Base-by-base conservation (phyloP, 129 eudicot genomes). In the Artemisia annua region DNA sequence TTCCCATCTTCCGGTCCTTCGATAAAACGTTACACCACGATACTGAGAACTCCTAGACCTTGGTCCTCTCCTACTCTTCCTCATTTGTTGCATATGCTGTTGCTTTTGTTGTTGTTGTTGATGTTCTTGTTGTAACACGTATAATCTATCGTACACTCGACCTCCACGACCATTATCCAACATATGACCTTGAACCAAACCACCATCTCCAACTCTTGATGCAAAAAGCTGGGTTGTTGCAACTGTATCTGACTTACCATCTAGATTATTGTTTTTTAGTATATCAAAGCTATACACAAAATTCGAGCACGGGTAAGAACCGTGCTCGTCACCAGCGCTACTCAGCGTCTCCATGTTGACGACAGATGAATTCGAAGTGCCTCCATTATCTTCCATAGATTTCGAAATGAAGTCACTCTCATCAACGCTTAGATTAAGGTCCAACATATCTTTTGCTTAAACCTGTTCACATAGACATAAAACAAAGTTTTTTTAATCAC, bases 1-100 rank as follows among this genome's bases (percentile, higher is more conserved):
- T 82, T 91, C 97, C 97, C 97, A 91, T 80, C 97, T 69, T 60
- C 97, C 95, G n/a, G 95, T 88, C 54, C 97, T 82, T 16, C 95
- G 92, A 72, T 91, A 91, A 78, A 91, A 91, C 48, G 97, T 91
- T 67, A 91, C 97, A 12, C 97, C 97, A 0, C 97, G 86, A 58
- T 91, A 91, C 78, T 88, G 97, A 19, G 97, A 91, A 44, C 97
- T 91, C 72, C 95, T 73, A 3, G 97, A 88, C 84, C 90, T 76
- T 16, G 97, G 97, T 20, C 97, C 97, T 69, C 97, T 84, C 73
- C 97, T 74, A 59, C 84, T 84, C 80, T 85, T 88, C 88, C 84
- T 91, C 67, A 74, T 65, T 17, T 79, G 87, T 55, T 79, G 91
- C 11, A 48, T 67, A 53, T 69, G 80, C 56, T 77, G 87, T 51